Conservation (phyloP, 2,329 filamentous ascomycete species). For the Scedosporium minutisporum region DNA sequence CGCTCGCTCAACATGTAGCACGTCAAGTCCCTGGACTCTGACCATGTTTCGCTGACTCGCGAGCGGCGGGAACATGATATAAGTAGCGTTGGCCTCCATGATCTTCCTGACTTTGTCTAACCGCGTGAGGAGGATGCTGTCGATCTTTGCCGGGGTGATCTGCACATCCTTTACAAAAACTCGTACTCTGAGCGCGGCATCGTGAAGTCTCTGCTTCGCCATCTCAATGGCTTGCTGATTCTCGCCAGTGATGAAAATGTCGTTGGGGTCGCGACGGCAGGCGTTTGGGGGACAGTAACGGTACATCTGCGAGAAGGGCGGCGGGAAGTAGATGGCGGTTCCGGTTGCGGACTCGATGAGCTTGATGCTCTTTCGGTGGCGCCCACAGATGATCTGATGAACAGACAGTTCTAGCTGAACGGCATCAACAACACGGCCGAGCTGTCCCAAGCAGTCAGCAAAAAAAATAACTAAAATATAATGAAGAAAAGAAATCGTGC, state of each 20-base stretch:
- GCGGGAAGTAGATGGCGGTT: slow-evolving; percentile 96
- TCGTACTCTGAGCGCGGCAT: slow-evolving; percentile 71
- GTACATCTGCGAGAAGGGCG: slow-evolving; percentile 84
- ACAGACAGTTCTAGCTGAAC: slow-evolving; percentile 77
- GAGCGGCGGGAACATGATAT: slow-evolving; percentile 82
- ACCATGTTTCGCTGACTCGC: slow-evolving; percentile 78
- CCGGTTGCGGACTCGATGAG: slow-evolving; percentile 90
- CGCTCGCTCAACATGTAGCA: slow-evolving; percentile 87
- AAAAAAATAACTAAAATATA: slow-evolving; percentile 44
- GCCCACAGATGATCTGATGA: slow-evolving; percentile 86
- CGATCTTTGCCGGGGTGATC: slow-evolving; percentile 84
- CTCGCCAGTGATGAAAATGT: slow-evolving; percentile 93
- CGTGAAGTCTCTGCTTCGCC: slow-evolving; percentile 85
- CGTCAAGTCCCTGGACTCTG: slow-evolving; percentile 85
- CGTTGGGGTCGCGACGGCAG: slow-evolving; percentile 69
- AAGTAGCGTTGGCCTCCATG: slow-evolving; percentile 91
- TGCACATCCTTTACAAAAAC: slow-evolving; percentile 86
- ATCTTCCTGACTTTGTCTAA: slow-evolving; percentile 97
- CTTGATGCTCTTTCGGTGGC: slow-evolving; percentile 95
- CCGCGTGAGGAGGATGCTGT: slow-evolving; percentile 82
- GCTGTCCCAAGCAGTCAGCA: slow-evolving; percentile 31
- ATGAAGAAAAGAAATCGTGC: slow-evolving; percentile 84
- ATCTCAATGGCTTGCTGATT: slow-evolving; percentile 72
- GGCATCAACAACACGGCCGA: slow-evolving; percentile 65
- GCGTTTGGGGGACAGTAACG: slow-evolving; percentile 80